Conservation (phyloP, 441 rosid genomes). For the Syzygium malaccense region DNA sequence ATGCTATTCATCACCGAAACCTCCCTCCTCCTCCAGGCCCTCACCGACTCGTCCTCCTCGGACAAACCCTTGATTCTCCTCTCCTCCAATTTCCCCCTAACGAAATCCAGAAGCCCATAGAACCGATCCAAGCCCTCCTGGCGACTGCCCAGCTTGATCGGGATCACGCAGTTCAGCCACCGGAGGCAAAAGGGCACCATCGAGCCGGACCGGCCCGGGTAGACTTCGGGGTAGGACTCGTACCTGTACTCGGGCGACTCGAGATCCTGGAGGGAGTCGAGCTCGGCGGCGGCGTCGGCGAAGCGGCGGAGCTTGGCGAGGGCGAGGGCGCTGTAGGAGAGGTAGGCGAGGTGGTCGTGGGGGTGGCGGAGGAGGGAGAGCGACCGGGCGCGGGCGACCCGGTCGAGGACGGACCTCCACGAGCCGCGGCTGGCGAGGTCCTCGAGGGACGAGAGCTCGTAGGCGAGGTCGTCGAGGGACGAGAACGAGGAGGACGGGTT, state of each 20-base stretch:
- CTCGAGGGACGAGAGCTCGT: constrained; percentile 68
- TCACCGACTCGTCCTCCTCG: constrained; percentile 23
- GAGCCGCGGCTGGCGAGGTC: constrained; percentile 78
- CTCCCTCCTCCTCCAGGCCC: constrained; percentile 60
- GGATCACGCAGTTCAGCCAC: constrained; percentile 68
- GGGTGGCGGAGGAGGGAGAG: constrained; percentile 50
- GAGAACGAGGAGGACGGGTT: constrained; percentile 40
- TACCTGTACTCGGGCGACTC: constrained; percentile 55
- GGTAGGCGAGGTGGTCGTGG: constrained; percentile 77
- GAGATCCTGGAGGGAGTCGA: constrained; percentile 70
- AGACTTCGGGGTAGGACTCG: constrained; percentile 63
- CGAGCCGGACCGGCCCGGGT: constrained; percentile 59
- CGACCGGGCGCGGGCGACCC: constrained; percentile 55
- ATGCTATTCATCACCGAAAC: constrained; percentile 50
- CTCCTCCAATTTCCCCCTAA: constrained; percentile 30
- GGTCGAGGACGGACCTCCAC: constrained; percentile 77
- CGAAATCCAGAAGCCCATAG: constrained; percentile 56
- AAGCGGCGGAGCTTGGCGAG: constrained; percentile 73
- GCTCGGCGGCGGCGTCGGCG: constrained; percentile 59
- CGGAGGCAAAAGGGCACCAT: constrained; percentile 89
- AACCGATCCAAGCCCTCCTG: constrained; percentile 68
- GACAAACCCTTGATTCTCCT: constrained; percentile 6
- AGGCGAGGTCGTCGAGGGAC: constrained; percentile 62
- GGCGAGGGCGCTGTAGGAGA: constrained; percentile 66
- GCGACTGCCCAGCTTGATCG: constrained; percentile 49